Base-by-base conservation (phyloP, 805 yeast species). In the Nakazawaea populi region DNA sequence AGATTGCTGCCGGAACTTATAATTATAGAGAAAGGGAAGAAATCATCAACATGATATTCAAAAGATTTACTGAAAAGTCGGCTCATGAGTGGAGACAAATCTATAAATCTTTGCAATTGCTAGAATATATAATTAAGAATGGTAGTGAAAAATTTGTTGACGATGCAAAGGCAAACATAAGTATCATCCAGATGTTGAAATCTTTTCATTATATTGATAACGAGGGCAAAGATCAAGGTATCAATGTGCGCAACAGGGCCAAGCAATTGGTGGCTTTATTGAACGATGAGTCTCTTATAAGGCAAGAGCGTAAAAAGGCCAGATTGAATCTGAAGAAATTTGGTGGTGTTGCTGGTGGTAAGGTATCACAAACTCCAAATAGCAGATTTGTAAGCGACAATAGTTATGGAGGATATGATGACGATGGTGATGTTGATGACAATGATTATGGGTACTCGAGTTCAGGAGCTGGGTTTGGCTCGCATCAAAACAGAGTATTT, bases 81-180 rank as follows among this genome's bases (percentile, higher is more conserved):
- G 96, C 97, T 46, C 85, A 82, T 65, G 98, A 94, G 70, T 94
- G 99, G 99, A 82, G 99, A 65, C 99, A 94, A 67, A 92, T 94
- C 57, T 94, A 94, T 73, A 94, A 94, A 71, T 83, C 97, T 3
- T 75, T 94, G 60, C 97, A 91, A 65, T 76, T 94, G 66, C 77
- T 92, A 66, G 99, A 94, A 62, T 94, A 89, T 65, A 75, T 94
- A 59, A 78, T 94, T 56, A 89, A 89, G 67, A 88, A 92, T 63
- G 99, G 99, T 1, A 81, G 94, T 30, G 99, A 94, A 69, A 77
- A 97, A 53, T 89, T 94, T 57, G 94, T 94, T 53, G 99, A 94
- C 69, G 97, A 92, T 58, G 89, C 96, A 6, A 78, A 97, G 53
- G 81, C 92, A 14, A 94, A 90, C 65, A 65, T 87, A 53, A 81